Base-by-base conservation (phyloP, 2,329 filamentous ascomycete species). In the Calonectria multiphialidica region DNA sequence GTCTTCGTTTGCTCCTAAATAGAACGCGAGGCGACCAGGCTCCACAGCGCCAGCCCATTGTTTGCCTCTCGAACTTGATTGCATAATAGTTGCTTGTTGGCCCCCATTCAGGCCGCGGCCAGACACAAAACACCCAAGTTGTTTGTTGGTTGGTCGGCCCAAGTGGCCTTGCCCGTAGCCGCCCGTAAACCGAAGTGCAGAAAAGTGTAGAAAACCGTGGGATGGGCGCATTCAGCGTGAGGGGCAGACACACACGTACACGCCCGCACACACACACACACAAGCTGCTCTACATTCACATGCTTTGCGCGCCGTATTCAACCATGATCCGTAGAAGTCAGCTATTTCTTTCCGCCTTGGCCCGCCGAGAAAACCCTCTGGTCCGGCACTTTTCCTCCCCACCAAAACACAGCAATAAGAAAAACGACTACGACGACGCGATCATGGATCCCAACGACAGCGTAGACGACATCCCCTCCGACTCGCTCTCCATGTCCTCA, bases 131-230 rank as follows among this genome's bases (percentile, higher is more conserved):
- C 28, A 40, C 28, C 50, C 21, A 18, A 33, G 44, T 25, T 23
- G 55, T 63, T 53, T 55, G 44, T 68, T 68, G 35, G 64, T 53
- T 37, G 30, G 28, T 50, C 18, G 50, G 49, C n/a, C 21, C 21
- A 18, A 10, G 21, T 45, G 64, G 55, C 13, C 55, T 16, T 23
- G 10, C 28, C 16, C 2, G 57, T 15, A 12, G 57, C 10, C 57
- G 25, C 37, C 40, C 37, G 37, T 33, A 23, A 59, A 12, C 21
- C 15, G n/a, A n/a, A n/a, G n/a, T n/a, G n/a, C n/a, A n/a, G n/a
- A 44, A 61, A 62, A 62, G 57, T 62, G 40, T 45, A 62, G 18
- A 62, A 62, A 62, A 23, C 37, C 25, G 57, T 30, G 57, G 23
- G 37, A 45, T 30, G 23, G 40, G 9, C 40, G 23, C 57, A 45